These are phyloP conservation scores for Haplosporangium sp. DNA, from an alignment of 371 early-diverging fungal species.

Conservation along the genomic window DNA sequence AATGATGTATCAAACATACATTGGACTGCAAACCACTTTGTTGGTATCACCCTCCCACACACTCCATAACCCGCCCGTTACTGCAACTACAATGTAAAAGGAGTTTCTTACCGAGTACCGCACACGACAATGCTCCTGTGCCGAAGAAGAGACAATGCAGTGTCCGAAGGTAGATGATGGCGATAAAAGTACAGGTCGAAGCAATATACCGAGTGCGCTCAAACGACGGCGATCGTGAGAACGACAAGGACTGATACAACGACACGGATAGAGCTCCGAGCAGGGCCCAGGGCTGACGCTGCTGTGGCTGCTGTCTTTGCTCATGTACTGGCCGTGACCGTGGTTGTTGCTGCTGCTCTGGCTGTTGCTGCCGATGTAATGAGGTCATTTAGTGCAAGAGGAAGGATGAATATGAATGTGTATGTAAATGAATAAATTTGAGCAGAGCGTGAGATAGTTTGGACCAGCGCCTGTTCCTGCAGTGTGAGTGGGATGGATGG, in stretches of 20 bases:
- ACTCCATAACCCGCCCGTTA: neutral
- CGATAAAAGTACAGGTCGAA: slow-evolving; percentile 54
- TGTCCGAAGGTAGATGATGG: slow-evolving; percentile 52
- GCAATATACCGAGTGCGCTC: slow-evolving; percentile 54
- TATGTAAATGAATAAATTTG: neutral
- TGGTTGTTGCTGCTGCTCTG: slow-evolving; percentile 3
- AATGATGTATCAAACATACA: too few relatives aligned
- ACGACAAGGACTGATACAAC: slow-evolving; percentile 52
- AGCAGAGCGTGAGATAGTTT: too few relatives aligned
- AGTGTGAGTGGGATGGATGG: too few relatives aligned
- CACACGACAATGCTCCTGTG: slow-evolving; percentile 53
- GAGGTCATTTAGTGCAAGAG: neutral
- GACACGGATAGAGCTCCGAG: slow-evolving; percentile 46
- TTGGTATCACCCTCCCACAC: neutral
- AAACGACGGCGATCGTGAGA: slow-evolving; percentile 52
- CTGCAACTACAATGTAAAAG: neutral
- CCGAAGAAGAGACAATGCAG: slow-evolving; percentile 55
- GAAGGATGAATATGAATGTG: neutral
- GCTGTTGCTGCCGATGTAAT: slow-evolving; percentile 4
- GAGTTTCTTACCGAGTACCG: slow-evolving; percentile 44
- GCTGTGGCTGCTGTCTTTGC: slow-evolving; percentile 1
- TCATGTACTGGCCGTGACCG: neutral
- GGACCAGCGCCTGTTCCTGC: too few relatives aligned
- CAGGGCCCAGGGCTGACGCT: slow-evolving; percentile 32
- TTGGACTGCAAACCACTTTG: neutral